Base-by-base conservation (phyloP, 2,329 filamentous ascomycete genomes). In the Verticillium zaregamsianum region DNA sequence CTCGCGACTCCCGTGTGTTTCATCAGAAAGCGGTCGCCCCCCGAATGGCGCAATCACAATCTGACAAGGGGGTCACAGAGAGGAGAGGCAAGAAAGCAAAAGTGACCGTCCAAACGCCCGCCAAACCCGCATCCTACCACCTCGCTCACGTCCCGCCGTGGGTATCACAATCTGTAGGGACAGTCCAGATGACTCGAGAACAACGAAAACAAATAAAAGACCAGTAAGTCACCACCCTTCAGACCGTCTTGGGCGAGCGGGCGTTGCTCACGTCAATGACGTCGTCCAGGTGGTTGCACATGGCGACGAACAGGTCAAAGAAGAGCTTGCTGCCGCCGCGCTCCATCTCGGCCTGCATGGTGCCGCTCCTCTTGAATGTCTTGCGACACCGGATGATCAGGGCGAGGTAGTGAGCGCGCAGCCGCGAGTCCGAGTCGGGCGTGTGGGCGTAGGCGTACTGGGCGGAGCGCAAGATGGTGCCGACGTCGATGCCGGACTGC, bases 311-410 rank as follows among this genome's bases (percentile, higher is more conserved):
- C 78, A 98, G 83, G 84, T 97, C 93, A 81, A 98, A 98, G 85
- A 95, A 97, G 80, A 97, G 85, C 84, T 93, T 93, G 80, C 87
- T 85, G 72, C 81, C 93, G 76, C 93, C 93, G 78, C 88, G 88
- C 83, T 97, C 92, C 93, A 98, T 97, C 83, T 97, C 93, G 82
- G 91, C 90, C 86, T 97, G 93, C 93, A 97, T 96, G 78, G 93
- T 97, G 79, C 93, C 93, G 82, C 93, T 97, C 80, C 91, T 89
- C 89, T 97, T 97, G 79, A 98, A 97, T 73, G 92, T 97, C 83
- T 93, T 93, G 78, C 94, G 92, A 85, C 91, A 94, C 82, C 93
- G 90, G 83, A 97, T 97, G 79, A 97, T 96, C 79, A 97, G 87
- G 76, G 93, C 92, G 77, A 98, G 89, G 84, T 97, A 97, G 82